Evolutionary conservation across 1,284 basidiomycete genomes (phyloP), one percentile per base, ranked within the genome.

Genomic region (Naganishia sp.): DNA sequence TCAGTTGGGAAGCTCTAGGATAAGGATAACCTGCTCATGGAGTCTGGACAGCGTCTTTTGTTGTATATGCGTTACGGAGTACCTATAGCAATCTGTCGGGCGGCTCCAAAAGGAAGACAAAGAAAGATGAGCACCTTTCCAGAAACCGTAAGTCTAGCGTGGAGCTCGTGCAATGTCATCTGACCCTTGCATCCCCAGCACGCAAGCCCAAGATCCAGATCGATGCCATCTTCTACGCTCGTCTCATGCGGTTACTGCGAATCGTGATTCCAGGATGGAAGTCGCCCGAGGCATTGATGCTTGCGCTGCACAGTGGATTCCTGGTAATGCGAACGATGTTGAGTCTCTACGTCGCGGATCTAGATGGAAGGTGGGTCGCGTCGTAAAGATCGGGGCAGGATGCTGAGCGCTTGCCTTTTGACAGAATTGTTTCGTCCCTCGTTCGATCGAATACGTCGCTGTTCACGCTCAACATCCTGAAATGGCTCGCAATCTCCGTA

Each of bases 401-500:
- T 42, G 7, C 55, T 5, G 21, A 31, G 5, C 10, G 28, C 48
- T 9, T 53, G n/a, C 60, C 11, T 15, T 21, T 16, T 50, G 61
- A 45, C 54, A 93, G 91, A 73, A 95, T 99, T 72, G 95, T 99
- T 0, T 92, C 93, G 2, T 92, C 92, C 21, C 85, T 98, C 9
- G 95, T 98, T n/a, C 88, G 93, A 55, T 90, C 90, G 10, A 87
- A 90, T 75, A 87, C 91, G 6, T 74, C 84, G 13, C 83, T 88
- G 61, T 97, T 98, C 81, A 83, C 94, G 61, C 81, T 85, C 68
- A 92, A 96, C 70, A 92, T 99, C 68, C 80, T 89, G 25, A 86
- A 87, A 66, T 99, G 95, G 95, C 84, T 97, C 55, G 81, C 91
- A 16, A 89, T 98, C 44, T 94, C 94, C n/a, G 87, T 97, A 61